These are phyloP conservation scores for Artemisia annua DNA, from an alignment of 129 eudicot genomes.

Conservation along the genomic window DNA sequence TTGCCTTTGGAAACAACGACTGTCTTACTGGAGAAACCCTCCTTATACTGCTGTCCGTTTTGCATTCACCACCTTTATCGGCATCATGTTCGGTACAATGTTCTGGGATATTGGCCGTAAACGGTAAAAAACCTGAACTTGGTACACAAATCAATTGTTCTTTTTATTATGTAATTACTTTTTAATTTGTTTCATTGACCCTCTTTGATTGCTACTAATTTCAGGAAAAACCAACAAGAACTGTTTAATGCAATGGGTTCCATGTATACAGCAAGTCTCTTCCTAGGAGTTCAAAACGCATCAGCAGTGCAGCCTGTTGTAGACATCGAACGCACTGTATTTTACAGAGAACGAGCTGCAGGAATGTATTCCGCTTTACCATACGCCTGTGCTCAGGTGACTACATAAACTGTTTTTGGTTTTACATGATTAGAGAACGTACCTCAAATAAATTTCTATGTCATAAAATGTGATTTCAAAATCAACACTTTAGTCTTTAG, in stretches of 20 bases:
- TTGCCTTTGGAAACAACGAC: constrained; percentile 53
- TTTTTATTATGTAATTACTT: not conserved
- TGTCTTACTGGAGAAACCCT: constrained; percentile 56
- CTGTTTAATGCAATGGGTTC: constrained; percentile 49
- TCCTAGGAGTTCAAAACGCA: constrained; percentile 42
- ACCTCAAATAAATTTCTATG: no score
- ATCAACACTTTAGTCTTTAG: not conserved
- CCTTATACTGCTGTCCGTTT: constrained; percentile 47
- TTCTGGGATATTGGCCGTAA: constrained; percentile 56
- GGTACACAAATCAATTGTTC: not conserved
- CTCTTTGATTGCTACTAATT: not conserved
- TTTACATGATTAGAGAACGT: no score
- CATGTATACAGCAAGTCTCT: constrained; percentile 41
- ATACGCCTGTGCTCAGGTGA: constrained; percentile 53
- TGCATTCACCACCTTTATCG: constrained; percentile 37
- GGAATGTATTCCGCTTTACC: constrained; percentile 57
- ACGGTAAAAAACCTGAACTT: constrained; percentile 26
- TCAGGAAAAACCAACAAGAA: constrained; percentile 33
- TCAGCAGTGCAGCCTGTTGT: constrained; percentile 50
- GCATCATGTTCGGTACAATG: constrained; percentile 44
- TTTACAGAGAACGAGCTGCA: constrained; percentile 57
- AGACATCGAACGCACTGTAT: constrained; percentile 53
- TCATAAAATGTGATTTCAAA: no score
- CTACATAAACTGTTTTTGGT: not conserved
- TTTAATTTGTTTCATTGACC: not conserved